Evolutionary conservation across 345 rosid species (phyloP).

Genomic region (Euclidium syriacum): DNA sequence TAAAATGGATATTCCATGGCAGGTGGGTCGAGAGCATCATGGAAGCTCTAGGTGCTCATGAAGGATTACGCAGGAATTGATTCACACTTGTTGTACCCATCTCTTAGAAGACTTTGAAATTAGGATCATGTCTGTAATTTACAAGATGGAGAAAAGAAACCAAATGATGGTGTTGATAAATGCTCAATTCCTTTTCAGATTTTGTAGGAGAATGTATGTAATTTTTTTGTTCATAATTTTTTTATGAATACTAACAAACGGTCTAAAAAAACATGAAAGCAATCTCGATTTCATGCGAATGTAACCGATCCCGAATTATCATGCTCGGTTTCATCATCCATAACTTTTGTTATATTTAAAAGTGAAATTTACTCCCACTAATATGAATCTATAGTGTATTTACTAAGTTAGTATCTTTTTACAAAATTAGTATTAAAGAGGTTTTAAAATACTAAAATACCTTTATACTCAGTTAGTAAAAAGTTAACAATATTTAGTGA

Average conservation of each 20-base stretch:
- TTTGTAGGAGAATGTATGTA: neutral
- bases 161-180: neutral
- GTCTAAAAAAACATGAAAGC: too few relatives aligned
- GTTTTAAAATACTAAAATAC: too few relatives aligned
- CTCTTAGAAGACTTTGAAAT: neutral
- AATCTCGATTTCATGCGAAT: too few relatives aligned
- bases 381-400: too few relatives aligned
- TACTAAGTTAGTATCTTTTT: too few relatives aligned
- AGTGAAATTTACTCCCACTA: too few relatives aligned
- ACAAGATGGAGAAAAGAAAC: neutral
- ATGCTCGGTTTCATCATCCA: neutral
- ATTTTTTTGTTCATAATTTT: too few relatives aligned
- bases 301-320: neutral
- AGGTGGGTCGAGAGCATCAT: constrained; percentile 85
- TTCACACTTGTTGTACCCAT: neutral
- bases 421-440: too few relatives aligned
- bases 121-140: neutral
- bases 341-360: too few relatives aligned
- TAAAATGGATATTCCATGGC: constrained; percentile 5
- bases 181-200: neutral
- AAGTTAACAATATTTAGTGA: too few relatives aligned
- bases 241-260: neutral
- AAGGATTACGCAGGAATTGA: neutral
- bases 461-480: too few relatives aligned
- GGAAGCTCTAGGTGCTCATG: constrained; percentile 57